phyloP scores from a whole-genome alignment of 2,329 filamentous ascomycete species.

The Eutypa lata region DNA sequence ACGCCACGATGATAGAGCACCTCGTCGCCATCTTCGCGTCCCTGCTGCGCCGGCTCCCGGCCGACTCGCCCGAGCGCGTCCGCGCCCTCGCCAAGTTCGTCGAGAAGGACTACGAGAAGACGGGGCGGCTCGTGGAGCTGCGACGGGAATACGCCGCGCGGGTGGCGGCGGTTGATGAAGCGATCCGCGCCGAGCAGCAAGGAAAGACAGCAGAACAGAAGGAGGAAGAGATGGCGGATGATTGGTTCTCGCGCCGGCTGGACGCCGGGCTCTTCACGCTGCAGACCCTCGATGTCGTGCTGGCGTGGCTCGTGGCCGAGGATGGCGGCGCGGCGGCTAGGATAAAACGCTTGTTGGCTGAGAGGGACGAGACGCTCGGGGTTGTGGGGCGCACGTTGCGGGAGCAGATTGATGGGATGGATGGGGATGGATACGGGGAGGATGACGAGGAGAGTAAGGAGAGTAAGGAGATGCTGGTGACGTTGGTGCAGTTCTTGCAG shows the following conservation, averaged over 20 bases:
- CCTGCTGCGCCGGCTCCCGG: slow-evolving; percentile 75
- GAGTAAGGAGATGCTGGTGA: slow-evolving; percentile 51
- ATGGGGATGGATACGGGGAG: slow-evolving; percentile 29
- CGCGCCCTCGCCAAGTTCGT: slow-evolving; percentile 90
- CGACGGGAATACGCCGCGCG: slow-evolving; percentile 67
- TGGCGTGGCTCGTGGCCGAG: slow-evolving; percentile 91
- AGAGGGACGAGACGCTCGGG: slow-evolving; percentile 62
- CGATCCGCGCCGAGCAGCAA: slow-evolving; percentile 52
- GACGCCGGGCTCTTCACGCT: slow-evolving; percentile 83
- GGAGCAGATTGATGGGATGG: slow-evolving; percentile 51
- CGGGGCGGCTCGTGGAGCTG: slow-evolving; percentile 66
- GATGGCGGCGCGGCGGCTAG: slow-evolving; percentile 68
- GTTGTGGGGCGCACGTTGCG: slow-evolving; percentile 66
- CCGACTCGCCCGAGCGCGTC: slow-evolving; percentile 74
- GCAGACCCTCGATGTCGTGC: slow-evolving; percentile 77
- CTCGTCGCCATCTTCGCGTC: slow-evolving; percentile 81
- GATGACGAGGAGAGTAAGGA: slow-evolving; percentile 58
- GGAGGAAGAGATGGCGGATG: slow-evolving; percentile 49
- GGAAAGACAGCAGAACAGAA: not conserved
- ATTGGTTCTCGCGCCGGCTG: slow-evolving; percentile 71
- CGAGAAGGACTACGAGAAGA: slow-evolving; percentile 90
- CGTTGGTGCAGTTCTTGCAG: slow-evolving; percentile 48
- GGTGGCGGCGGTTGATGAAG: slow-evolving; percentile 59
- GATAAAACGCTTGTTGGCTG: slow-evolving; percentile 65
- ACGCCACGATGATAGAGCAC: slow-evolving; percentile 64